Percentiles rank a stretch among this genome's conserved stretches.
Evolutionary conservation across 805 yeast species (phyloP).

Genomic region (Nadsonia fulvescens): DNA sequence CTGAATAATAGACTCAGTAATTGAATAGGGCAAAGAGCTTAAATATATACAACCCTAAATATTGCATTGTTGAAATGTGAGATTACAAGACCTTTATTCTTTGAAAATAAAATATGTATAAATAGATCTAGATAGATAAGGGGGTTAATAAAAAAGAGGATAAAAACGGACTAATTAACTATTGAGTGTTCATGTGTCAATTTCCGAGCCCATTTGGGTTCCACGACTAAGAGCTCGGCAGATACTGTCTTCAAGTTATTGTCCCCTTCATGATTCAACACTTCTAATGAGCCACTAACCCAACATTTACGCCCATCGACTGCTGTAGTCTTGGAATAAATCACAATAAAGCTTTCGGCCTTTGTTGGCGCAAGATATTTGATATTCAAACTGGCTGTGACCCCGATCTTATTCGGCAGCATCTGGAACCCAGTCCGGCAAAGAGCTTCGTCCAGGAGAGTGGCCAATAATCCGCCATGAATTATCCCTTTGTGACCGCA

Average conservation of each 20-base stretch:
- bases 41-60: too few species aligned
- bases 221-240: too few species aligned
- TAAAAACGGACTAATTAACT: too few species aligned
- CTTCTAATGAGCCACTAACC: conserved; percentile 22
- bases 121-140: too few species aligned
- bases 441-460: conserved; percentile 71
- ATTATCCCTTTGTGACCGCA: conserved; percentile 58
- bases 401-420: conserved; percentile 70
- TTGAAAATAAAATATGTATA: too few species aligned
- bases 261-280: too few species aligned
- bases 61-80: too few species aligned
- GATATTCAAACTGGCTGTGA: conserved; percentile 61
- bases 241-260: too few species aligned
- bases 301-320: conserved; percentile 66
- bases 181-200: too few species aligned
- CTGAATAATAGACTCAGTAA: conserved; percentile 1
- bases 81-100: too few species aligned
- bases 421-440: conserved; percentile 73
- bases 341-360: conserved; percentile 44
- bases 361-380: conserved; percentile 40
- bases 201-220: too few species aligned
- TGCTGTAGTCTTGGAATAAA: conserved; percentile 49
- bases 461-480: conserved; percentile 76
- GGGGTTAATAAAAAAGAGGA: too few species aligned
- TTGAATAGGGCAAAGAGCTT: not conserved